Conservation (phyloP, 2,329 filamentous ascomycete genomes). For the Colletotrichum camelliae region DNA sequence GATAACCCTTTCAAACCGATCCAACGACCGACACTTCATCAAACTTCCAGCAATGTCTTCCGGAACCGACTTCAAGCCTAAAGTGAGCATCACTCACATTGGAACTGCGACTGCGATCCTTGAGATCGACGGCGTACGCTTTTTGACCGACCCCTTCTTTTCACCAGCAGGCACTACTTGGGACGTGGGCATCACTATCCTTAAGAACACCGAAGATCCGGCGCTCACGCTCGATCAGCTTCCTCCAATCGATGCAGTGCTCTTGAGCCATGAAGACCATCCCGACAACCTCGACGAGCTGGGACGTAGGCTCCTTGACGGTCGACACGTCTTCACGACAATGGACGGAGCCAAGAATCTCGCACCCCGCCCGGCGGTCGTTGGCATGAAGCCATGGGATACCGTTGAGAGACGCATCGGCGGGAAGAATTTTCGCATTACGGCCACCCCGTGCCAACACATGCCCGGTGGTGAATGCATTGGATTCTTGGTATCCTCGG, state of each 20-base stretch:
- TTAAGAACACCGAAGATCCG: constrained; percentile 36
- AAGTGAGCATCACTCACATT: constrained; percentile 44
- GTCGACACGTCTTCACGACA: constrained; percentile 51
- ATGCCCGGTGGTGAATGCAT: constrained; percentile 48
- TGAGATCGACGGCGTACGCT: constrained; percentile 42
- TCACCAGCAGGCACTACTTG: constrained; percentile 33
- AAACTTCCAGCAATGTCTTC: not conserved
- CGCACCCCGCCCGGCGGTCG: constrained; percentile 44
- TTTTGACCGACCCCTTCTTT: constrained; percentile 53
- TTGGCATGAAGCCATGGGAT: constrained; percentile 45
- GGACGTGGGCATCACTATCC: constrained; percentile 19
- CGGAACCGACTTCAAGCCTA: not conserved
- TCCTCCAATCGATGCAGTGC: constrained; percentile 51
- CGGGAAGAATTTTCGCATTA: constrained; percentile 41
- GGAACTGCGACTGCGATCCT: constrained; percentile 55
- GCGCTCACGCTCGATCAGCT: constrained; percentile 41
- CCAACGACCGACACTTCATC: not conserved
- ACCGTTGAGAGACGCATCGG: constrained; percentile 25
- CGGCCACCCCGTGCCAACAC: constrained; percentile 48
- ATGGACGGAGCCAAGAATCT: constrained; percentile 49
- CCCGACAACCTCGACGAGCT: constrained; percentile 52
- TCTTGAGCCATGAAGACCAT: constrained; percentile 57
- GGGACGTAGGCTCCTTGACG: constrained; percentile 50
- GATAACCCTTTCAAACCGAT: accelerated
- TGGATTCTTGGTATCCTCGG: constrained; percentile 46